phyloP scores from a whole-genome alignment of 108 stramenopile species.

The Conticribra guillardii region DNA sequence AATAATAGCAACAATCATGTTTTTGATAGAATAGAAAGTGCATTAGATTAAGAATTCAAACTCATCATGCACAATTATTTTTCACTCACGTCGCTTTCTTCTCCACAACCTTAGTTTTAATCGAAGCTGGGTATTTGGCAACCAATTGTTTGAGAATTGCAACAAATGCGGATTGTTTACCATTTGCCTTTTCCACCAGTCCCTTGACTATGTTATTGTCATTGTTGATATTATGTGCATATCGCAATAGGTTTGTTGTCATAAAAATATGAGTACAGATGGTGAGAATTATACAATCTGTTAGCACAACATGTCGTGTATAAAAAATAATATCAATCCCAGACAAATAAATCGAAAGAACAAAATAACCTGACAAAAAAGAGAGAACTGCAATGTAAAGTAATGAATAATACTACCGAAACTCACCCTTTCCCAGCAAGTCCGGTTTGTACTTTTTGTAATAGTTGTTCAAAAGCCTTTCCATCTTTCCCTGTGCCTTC shows the following conservation, averaged over 20 bases:
- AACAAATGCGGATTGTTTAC: constrained; percentile 38
- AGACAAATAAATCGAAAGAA: not conserved
- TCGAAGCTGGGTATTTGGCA: constrained; percentile 53
- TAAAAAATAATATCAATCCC: too few species aligned
- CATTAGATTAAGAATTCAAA: too few species aligned
- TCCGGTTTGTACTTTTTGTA: constrained; percentile 58
- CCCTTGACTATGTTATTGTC: too few species aligned
- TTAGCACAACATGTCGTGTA: too few species aligned
- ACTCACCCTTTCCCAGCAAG: constrained; percentile 36
- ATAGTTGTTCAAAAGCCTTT: constrained; percentile 41
- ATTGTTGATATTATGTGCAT: too few species aligned
- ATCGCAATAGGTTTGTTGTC: constrained; percentile 1
- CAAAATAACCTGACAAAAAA: not conserved
- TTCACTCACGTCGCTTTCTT: not conserved
- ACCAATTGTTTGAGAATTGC: constrained; percentile 44
- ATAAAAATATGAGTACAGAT: not conserved
- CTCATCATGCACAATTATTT: too few species aligned
- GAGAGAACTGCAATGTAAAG: not conserved
- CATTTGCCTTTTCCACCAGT: constrained; percentile 52
- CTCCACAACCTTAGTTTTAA: constrained; percentile 29
- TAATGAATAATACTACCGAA: not conserved
- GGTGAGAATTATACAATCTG: too few species aligned
- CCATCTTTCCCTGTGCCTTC: constrained; percentile 23
- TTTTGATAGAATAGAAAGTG: too few species aligned
- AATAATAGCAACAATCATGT: too few species aligned